Base-by-base conservation (phyloP, 495 filamentous ascomycete species). In the Xylaria venustula region DNA sequence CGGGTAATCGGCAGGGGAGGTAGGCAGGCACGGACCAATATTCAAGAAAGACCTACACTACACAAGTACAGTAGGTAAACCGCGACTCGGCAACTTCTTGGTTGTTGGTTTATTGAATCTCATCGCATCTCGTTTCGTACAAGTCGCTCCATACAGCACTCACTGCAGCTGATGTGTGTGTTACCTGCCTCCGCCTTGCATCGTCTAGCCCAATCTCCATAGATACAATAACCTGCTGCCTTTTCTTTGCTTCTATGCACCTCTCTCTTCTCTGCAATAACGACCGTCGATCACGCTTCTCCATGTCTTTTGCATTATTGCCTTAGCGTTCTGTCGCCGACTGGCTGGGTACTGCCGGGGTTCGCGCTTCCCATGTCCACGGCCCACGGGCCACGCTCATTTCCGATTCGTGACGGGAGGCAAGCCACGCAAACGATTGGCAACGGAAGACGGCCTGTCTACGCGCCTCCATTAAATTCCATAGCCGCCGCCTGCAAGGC, bases 401-500 rank as follows among this genome's bases (percentile, higher is more conserved):
- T 36, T 26, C 51, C 51, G 23, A 28, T 42, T 55, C 52, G 52
- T 44, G 37, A 45, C 53, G 53, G 17, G 53, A 45, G 42, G n/a
- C 42, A 14, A 6, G 40, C 53, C 40, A 12, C 22, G 23, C 53
- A 45, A 34, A 15, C 53, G 23, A 54, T 55, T 37, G 53, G 53
- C 40, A 9, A 55, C 11, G 36, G 8, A 40, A 34, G 20, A 26
- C 32, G 25, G 8, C 25, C 17, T 45, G 53, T 55, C 40, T 32
- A 55, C 53, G 53, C 53, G 53, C 40, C 40, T 32, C 53, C 25
- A 44, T 55, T 34, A 25, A 44, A 44, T 55, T 34, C 37, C n/a
- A 45, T 54, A 54, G 51, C 51, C 53, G 53, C 37, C 22, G 25
- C 15, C 40, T 44, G 53, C 53, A 44, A 55, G 53, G 37, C 53